A percentile compares a stretch with the other conserved stretches of the same genome.
phyloP scores from a whole-genome alignment of 768 basidiomycete species.

The Hydnomerulius pinastri region DNA sequence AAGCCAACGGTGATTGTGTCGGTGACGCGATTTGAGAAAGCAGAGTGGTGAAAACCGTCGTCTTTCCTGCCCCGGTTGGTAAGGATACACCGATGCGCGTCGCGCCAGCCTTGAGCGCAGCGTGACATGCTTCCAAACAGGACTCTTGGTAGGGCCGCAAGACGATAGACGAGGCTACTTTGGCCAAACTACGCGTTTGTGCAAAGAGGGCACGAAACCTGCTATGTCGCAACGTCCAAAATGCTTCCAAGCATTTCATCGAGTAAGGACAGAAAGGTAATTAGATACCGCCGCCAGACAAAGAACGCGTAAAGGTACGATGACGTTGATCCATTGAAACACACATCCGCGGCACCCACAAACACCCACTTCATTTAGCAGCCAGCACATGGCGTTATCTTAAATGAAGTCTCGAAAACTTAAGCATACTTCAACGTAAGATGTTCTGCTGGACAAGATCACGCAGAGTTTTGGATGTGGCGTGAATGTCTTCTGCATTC shows the following conservation, averaged over 20 bases:
- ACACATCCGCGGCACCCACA: too few relatives aligned
- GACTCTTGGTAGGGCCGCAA: slow-evolving; percentile 89
- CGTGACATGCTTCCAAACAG: slow-evolving; percentile 75
- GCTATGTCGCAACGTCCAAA: not conserved
- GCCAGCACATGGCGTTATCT: not conserved
- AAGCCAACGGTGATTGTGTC: slow-evolving; percentile 42
- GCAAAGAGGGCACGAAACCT: not conserved
- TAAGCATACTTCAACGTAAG: too few relatives aligned
- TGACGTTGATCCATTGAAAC: too few relatives aligned
- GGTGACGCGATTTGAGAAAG: slow-evolving; percentile 63
- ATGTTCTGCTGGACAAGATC: too few relatives aligned
- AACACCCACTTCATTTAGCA: too few relatives aligned
- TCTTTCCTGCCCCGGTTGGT: slow-evolving; percentile 88
- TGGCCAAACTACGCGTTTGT: slow-evolving; percentile 10
- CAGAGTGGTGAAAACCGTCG: slow-evolving; percentile 87
- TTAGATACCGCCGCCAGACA: not conserved
- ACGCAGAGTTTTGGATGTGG: not conserved
- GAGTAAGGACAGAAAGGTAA: not conserved
- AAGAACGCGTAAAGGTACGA: not conserved
- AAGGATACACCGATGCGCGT: slow-evolving; percentile 82
- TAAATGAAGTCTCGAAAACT: too few relatives aligned
- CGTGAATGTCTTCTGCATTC: slow-evolving; percentile 16
- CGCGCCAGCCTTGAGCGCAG: slow-evolving; percentile 65
- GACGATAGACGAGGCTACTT: slow-evolving; percentile 25
- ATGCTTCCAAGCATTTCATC: slow-evolving; percentile 15